Percentiles rank a stretch among this genome's conserved stretches.
These are phyloP conservation scores for Tolypocladium nubicola DNA, from an alignment of 2,329 filamentous ascomycete genomes.

Conservation along the genomic window DNA sequence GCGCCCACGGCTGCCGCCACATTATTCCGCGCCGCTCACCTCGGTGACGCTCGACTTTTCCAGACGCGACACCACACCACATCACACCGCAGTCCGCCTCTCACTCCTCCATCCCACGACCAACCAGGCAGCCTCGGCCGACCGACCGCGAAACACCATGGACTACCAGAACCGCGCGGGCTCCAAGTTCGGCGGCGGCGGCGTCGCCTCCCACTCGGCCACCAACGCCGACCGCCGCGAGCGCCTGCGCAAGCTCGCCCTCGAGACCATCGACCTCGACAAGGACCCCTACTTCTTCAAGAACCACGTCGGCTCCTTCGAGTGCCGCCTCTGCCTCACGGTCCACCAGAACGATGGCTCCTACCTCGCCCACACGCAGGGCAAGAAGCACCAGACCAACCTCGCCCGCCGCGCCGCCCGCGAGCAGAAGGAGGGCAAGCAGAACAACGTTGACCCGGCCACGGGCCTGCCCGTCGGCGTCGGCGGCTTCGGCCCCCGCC, in stretches of 20 bases:
- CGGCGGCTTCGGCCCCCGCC: constrained; percentile 56
- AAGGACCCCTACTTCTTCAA: constrained; percentile 99
- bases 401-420: constrained; percentile 90
- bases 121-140: constrained; percentile 55
- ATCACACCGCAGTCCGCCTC: neutral
- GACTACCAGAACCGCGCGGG: constrained; percentile 86
- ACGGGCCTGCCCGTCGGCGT: constrained; percentile 66
- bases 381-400: constrained; percentile 98
- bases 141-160: constrained; percentile 29
- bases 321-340: constrained; percentile 92
- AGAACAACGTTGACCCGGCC: constrained; percentile 55
- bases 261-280: constrained; percentile 97
- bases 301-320: constrained; percentile 96
- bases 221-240: constrained; percentile 97
- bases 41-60: neutral
- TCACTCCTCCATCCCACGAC: neutral
- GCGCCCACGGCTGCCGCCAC: neutral
- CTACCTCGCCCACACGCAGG: constrained; percentile 96
- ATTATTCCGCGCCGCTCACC: neutral
- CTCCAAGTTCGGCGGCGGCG: constrained; percentile 95
- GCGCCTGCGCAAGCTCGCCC: constrained; percentile 91
- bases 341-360: constrained; percentile 99
- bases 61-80: neutral
- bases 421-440: constrained; percentile 80
- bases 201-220: constrained; percentile 84